These are phyloP conservation scores for Xylaria sp. DNA, from an alignment of 2,329 filamentous ascomycete genomes.

Conservation along the genomic window DNA sequence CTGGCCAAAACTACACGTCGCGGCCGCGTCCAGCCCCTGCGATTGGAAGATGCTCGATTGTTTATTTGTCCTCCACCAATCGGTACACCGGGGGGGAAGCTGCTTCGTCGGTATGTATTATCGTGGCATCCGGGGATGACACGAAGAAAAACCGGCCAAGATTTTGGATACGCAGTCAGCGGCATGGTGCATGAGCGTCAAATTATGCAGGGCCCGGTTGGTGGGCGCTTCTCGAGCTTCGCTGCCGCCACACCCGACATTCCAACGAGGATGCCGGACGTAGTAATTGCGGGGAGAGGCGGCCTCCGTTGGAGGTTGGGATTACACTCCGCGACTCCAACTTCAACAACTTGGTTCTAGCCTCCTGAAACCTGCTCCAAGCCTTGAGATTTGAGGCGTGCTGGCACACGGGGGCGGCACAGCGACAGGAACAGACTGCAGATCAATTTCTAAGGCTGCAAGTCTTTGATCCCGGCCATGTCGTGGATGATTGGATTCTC, in stretches of 20 bases:
- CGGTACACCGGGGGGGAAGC: neutral
- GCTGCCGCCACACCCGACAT: neutral
- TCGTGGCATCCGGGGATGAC: neutral
- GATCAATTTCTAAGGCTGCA: neutral
- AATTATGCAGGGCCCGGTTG: neutral
- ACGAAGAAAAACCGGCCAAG: neutral
- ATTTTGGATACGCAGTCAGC: neutral
- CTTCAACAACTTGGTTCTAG: neutral
- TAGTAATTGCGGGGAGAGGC: neutral
- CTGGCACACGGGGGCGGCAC: neutral
- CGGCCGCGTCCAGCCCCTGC: neutral
- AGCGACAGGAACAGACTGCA: neutral
- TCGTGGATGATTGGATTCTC: neutral
- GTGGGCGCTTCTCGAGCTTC: neutral
- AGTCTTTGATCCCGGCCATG: neutral
- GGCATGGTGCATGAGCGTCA: neutral
- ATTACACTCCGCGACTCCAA: neutral
- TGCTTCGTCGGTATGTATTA: conserved; percentile 2
- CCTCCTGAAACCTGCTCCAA: neutral
- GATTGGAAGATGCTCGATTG: neutral
- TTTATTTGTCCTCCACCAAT: neutral
- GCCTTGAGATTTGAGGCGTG: neutral
- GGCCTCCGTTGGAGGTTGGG: neutral
- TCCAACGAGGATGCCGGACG: neutral
- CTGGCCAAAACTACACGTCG: neutral